A percentile compares a stretch with the other conserved stretches of the same genome.
Evolutionary conservation across 2,329 filamentous ascomycete species (phyloP).

Genomic region (Arachnomyces sp.): DNA sequence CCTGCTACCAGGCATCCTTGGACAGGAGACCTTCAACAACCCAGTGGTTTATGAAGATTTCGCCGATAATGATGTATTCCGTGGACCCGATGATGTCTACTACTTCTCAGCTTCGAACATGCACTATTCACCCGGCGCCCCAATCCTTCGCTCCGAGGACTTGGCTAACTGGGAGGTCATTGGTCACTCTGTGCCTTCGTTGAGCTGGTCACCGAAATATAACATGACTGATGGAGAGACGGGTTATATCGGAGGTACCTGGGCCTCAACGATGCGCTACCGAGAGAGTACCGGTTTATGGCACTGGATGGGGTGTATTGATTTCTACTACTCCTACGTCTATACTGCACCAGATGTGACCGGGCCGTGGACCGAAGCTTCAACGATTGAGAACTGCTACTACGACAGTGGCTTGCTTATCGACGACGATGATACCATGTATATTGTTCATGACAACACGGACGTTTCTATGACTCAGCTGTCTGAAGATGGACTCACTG

Average conservation of each 20-base stretch:
- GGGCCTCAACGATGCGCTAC: slow-evolving; percentile 7
- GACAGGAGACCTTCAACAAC: slow-evolving; percentile 4
- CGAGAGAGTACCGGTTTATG: slow-evolving; percentile 3
- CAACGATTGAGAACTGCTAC: background rate
- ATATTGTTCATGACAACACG: background rate
- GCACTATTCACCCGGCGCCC: slow-evolving; percentile 3
- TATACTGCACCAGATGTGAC: slow-evolving; percentile 2
- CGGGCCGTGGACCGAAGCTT: slow-evolving; percentile 1
- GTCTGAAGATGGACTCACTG: background rate
- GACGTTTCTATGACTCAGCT: slow-evolving; percentile 2
- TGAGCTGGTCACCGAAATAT: slow-evolving; percentile 1
- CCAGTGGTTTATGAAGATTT: slow-evolving; percentile 2
- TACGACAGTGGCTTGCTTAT: slow-evolving; percentile 2
- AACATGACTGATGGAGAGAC: background rate
- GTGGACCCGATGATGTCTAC: slow-evolving; percentile 2
- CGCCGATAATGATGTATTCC: slow-evolving; percentile 5
- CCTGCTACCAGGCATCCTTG: no score
- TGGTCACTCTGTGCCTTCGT: slow-evolving; percentile 2
- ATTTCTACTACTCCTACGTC: slow-evolving; percentile 13
- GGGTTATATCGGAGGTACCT: slow-evolving; percentile 2
- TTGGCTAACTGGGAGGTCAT: slow-evolving; percentile 4
- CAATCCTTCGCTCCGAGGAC: slow-evolving; percentile 2
- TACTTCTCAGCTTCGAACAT: slow-evolving; percentile 6
- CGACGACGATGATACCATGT: slow-evolving; percentile 1
- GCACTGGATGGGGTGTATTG: slow-evolving; percentile 6